Evolutionary conservation across 768 basidiomycete species (phyloP), one percentile per base, ranked within the genome.

Genomic region (Boletus rubescentipes): DNA sequence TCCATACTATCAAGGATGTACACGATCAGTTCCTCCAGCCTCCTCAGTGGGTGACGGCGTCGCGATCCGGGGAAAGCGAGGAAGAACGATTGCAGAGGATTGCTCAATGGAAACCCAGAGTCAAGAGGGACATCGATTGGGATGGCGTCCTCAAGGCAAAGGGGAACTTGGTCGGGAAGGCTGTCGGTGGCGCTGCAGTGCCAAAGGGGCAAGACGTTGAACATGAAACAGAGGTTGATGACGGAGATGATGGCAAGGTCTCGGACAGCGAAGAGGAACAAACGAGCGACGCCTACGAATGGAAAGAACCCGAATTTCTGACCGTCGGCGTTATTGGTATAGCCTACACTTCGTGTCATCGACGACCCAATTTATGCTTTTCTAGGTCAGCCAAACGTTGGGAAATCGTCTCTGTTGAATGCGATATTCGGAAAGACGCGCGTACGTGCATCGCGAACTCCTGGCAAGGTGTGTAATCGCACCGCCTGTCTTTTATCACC

Each of bases 381-480:
- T 1, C 9, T 20, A 87, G 92, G 93, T 34, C 93, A 96, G 65
- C 95, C 95, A 14, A 98, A 98, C 67, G 93, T 96, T 37, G 96
- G 96, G 10, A 98, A 98, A 69, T 93, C 91, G 1, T 93, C 91
- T 0, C 73, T 97, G 5, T 72, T 98, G 48, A 98, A 98, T 66
- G 94, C 95, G 5, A 75, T 98, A 18, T 91, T 98, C 64, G 93
- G 91, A 29, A 72, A 75, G 20, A 79, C 77, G 44, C 86, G 82
- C 68, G 94, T 97, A 5, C 80, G 84, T 56, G 90, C 92, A 12
- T 93, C 90, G 1, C 84, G 84, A 53, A 93, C 89, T 0, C 91
- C 93, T 1, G 93, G 93, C 46, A 95, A 94, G 78, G 90, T 87
- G 39, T 46, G 61, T 46, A 18, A 48, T 30, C 2, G 38, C 38